These are phyloP conservation scores for Tieghemostelium lacteum DNA, from an alignment of 78 protist genomes.

Conservation along the genomic window DNA sequence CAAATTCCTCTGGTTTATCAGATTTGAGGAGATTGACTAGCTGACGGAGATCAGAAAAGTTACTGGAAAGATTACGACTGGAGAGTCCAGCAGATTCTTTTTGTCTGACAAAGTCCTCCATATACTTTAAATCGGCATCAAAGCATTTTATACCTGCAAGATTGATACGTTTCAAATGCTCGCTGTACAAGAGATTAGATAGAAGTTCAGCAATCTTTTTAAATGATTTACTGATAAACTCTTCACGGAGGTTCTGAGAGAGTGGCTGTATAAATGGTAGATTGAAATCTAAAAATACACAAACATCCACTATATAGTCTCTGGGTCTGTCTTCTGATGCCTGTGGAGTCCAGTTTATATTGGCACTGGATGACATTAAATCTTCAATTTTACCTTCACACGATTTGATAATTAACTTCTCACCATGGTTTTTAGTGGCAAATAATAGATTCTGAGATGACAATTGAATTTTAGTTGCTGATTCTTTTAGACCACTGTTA, in stretches of 20 bases:
- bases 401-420: slow-evolving; percentile 46
- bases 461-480: slow-evolving; percentile 14
- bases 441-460: slow-evolving; percentile 37
- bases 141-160: slow-evolving; percentile 38
- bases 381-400: slow-evolving; percentile 68
- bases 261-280: slow-evolving; percentile 46
- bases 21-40: slow-evolving; percentile 12
- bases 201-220: slow-evolving; percentile 53
- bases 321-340: slow-evolving; percentile 55
- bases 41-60: slow-evolving; percentile 48
- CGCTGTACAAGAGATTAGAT: slow-evolving; percentile 3
- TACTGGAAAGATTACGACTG: slow-evolving; percentile 56
- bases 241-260: slow-evolving; percentile 31
- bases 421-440: slow-evolving; percentile 57
- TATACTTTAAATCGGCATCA: slow-evolving; percentile 42
- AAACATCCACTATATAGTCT: slow-evolving; percentile 43
- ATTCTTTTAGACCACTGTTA: neutral
- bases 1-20: slow-evolving; percentile 57
- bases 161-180: slow-evolving; percentile 43
- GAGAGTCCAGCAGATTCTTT: slow-evolving; percentile 43
- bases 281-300: slow-evolving; percentile 45
- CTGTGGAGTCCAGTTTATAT: slow-evolving; percentile 61
- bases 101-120: slow-evolving; percentile 37
- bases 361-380: slow-evolving; percentile 62
- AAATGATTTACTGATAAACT: slow-evolving; percentile 61